These are phyloP conservation scores for Conticribra weissflogii DNA, from an alignment of 108 stramenopile species.

Conservation along the genomic window DNA sequence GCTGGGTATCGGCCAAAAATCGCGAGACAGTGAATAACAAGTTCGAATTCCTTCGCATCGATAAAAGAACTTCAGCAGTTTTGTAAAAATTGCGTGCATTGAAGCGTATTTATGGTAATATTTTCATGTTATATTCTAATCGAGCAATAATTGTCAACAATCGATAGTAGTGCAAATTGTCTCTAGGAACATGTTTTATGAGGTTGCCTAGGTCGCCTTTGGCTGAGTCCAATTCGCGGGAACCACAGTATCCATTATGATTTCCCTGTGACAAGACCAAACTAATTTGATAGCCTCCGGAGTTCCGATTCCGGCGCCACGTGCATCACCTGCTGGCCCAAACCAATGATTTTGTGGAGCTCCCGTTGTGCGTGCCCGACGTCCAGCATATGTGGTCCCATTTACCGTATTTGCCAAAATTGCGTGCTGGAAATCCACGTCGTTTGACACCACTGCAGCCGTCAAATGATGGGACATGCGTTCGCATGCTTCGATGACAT, in stretches of 20 bases:
- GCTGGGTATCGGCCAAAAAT: no score
- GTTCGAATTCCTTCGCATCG: no score
- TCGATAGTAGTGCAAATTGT: no score
- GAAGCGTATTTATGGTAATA: no score
- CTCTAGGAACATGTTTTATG: no score
- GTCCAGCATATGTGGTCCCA: conserved; percentile 97
- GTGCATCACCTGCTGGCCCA: conserved; percentile 65
- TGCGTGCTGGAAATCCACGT: conserved; percentile 80
- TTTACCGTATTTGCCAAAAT: conserved; percentile 95
- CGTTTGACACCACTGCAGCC: conserved; percentile 97
- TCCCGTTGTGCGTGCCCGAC: conserved; percentile 96
- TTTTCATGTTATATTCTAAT: no score
- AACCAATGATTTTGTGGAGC: conserved; percentile 99
- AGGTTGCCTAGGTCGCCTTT: conserved; percentile 48
- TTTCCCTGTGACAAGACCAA: conserved; percentile 98
- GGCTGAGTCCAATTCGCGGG: conserved; percentile 68
- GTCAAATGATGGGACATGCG: conserved; percentile 96
- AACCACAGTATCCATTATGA: conserved; percentile 89
- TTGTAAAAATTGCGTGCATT: no score
- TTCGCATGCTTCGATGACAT: conserved; percentile 90
- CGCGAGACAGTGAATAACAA: no score
- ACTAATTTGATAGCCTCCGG: conserved; percentile 98
- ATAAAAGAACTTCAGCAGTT: no score
- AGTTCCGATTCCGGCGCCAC: conserved; percentile 83
- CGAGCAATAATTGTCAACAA: no score